A percentile compares a stretch with the other conserved stretches of the same genome.
These are phyloP conservation scores for Drechslera avenae DNA, from an alignment of 2,329 filamentous ascomycete species.

Conservation along the genomic window DNA sequence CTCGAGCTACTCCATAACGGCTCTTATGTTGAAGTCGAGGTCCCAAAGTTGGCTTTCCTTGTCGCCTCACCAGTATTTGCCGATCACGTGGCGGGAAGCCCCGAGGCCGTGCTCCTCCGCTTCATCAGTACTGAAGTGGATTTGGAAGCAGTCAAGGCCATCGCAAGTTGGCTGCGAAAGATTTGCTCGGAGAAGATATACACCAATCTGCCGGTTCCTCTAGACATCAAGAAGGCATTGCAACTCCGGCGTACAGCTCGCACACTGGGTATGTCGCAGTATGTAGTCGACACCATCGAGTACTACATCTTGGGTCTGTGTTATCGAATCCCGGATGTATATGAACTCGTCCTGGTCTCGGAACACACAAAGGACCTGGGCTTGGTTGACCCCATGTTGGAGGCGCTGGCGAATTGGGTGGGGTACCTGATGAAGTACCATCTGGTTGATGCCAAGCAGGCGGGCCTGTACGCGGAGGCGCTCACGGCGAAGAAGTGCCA, in stretches of 20 bases:
- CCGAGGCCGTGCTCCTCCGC: not conserved
- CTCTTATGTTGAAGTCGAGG: not conserved
- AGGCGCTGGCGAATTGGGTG: conserved; percentile 8
- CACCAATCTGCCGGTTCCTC: not conserved
- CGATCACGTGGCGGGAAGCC: not conserved
- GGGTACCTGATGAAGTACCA: conserved; percentile 7
- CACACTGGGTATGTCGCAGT: conserved; percentile 9
- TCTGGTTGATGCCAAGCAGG: not conserved
- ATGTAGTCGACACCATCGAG: conserved; percentile 4
- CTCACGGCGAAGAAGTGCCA: conserved; percentile 1
- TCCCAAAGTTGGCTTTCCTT: conserved; percentile 11
- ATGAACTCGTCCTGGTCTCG: conserved; percentile 4
- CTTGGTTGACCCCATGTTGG: conserved; percentile 2
- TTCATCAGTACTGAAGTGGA: conserved; percentile 4
- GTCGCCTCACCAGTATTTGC: conserved; percentile 9
- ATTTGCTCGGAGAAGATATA: conserved; percentile 1
- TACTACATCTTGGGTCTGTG: not conserved
- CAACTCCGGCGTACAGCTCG: conserved; percentile 7
- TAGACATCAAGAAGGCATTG: not conserved
- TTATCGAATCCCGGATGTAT: not conserved
- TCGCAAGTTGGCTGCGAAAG: conserved; percentile 7
- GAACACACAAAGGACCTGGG: not conserved
- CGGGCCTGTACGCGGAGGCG: not conserved
- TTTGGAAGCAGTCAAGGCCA: not conserved
- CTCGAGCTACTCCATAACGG: conserved; percentile 1